Evolutionary conservation across 2,329 filamentous ascomycete genomes (phyloP).

Genomic region (Aspergillus fumigatiaffinis): DNA sequence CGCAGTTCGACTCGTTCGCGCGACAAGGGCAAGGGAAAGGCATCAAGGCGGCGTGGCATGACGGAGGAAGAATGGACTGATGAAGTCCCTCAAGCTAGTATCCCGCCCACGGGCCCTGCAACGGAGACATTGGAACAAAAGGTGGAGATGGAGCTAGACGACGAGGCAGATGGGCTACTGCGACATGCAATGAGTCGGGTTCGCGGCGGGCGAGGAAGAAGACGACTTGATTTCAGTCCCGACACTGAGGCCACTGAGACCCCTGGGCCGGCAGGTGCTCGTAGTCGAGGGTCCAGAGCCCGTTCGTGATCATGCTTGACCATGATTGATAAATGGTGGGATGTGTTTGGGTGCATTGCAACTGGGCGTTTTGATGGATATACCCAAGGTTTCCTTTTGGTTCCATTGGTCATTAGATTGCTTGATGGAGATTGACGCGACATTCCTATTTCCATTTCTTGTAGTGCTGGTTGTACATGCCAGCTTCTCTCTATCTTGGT

Average conservation of each 20-base stretch:
- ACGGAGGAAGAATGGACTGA: constrained; percentile 35
- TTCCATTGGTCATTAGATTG: background rate
- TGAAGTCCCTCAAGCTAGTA: constrained; percentile 29
- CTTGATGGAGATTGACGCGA: background rate
- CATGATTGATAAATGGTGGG: constrained; percentile 7
- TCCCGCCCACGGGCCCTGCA: constrained; percentile 7
- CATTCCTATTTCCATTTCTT: background rate
- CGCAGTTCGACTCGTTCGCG: constrained; percentile 21
- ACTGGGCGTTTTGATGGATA: constrained; percentile 11
- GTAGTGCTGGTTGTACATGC: background rate
- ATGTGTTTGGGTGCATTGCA: constrained; percentile 13
- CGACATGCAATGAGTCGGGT: constrained; percentile 36
- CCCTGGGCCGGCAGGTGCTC: constrained; percentile 13
- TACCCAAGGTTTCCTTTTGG: constrained; percentile 2
- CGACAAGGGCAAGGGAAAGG: constrained; percentile 27
- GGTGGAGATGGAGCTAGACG: constrained; percentile 41
- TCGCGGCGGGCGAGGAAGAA: constrained; percentile 22
- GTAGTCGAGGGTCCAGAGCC: constrained; percentile 17
- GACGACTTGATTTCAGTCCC: constrained; percentile 10
- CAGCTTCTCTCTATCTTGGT: background rate
- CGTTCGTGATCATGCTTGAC: constrained; percentile 17
- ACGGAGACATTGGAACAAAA: constrained; percentile 27
- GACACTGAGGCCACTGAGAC: constrained; percentile 24
- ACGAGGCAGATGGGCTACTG: constrained; percentile 41
- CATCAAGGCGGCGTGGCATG: constrained; percentile 19